These are phyloP conservation scores for Decorospora gaudefroyi DNA, from an alignment of 2,329 filamentous ascomycete species.

Conservation along the genomic window DNA sequence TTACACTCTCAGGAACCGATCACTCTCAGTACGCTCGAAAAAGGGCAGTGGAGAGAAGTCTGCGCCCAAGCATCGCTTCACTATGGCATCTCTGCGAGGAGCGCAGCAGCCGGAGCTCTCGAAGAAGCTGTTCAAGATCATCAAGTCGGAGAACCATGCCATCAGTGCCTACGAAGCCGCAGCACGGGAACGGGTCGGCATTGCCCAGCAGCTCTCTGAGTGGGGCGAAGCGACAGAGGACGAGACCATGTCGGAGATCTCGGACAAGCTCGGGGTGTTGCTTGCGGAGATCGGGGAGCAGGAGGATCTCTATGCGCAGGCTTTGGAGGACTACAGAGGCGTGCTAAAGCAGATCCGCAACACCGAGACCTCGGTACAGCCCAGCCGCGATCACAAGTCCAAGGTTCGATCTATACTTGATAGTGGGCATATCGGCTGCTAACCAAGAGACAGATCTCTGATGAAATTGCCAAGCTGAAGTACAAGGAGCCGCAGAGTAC, in stretches of 20 bases:
- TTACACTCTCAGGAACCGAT: conserved; percentile 64
- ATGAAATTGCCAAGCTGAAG: conserved; percentile 91
- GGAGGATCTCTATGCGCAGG: conserved; percentile 85
- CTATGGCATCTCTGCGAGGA: conserved; percentile 82
- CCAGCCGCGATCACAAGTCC: conserved; percentile 80
- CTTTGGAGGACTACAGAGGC: conserved; percentile 80
- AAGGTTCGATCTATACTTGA: conserved; percentile 58
- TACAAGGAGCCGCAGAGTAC: conserved; percentile 87
- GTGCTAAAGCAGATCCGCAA: conserved; percentile 91
- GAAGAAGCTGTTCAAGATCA: conserved; percentile 84
- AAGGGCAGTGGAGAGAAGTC: conserved; percentile 54
- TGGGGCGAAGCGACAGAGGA: conserved; percentile 95
- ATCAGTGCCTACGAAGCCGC: conserved; percentile 84
- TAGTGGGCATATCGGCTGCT: background rate
- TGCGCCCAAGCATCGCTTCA: conserved; percentile 70
- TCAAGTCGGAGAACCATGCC: conserved; percentile 92
- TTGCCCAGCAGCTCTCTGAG: conserved; percentile 89
- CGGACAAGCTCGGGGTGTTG: conserved; percentile 93
- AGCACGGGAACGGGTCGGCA: conserved; percentile 78
- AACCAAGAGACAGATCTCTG: conserved; percentile 63
- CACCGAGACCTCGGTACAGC: conserved; percentile 93
- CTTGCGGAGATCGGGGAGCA: conserved; percentile 92
- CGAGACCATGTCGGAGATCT: conserved; percentile 83
- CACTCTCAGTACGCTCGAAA: conserved; percentile 72
- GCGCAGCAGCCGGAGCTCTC: conserved; percentile 85